Conservation (phyloP, 1,284 basidiomycete species). For the Retiboletus flavoniger region DNA sequence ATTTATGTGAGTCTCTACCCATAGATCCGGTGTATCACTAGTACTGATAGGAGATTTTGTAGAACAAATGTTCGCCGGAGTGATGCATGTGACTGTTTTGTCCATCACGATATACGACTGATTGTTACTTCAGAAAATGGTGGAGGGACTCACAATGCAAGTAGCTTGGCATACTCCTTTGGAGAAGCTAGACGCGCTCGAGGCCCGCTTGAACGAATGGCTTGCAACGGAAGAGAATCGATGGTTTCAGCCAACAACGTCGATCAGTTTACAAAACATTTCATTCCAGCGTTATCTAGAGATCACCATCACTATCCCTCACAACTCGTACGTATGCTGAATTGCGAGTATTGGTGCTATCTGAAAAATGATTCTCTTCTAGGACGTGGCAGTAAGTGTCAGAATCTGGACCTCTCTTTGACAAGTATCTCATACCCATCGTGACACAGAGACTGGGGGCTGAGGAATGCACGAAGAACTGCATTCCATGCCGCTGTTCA, state of each 20-base stretch:
- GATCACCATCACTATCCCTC: slow-evolving; percentile 64
- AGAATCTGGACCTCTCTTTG: neutral
- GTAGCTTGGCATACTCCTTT: slow-evolving; percentile 72
- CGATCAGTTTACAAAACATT: slow-evolving; percentile 59
- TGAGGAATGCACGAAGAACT: slow-evolving; percentile 58
- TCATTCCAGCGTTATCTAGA: slow-evolving; percentile 62
- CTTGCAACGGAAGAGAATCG: slow-evolving; percentile 71
- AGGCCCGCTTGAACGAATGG: slow-evolving; percentile 67
- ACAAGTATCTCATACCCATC: slow-evolving; percentile 5
- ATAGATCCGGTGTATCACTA: neutral
- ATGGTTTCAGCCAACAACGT: slow-evolving; percentile 69
- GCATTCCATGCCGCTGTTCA: slow-evolving; percentile 76
- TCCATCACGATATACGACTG: neutral
- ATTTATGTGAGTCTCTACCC: slow-evolving; percentile 55
- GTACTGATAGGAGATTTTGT: slow-evolving; percentile 3
- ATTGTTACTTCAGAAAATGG: slow-evolving; percentile 52
- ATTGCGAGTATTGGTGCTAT: slow-evolving; percentile 1
- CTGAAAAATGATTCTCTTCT: slow-evolving; percentile 14
- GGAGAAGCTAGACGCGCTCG: slow-evolving; percentile 65
- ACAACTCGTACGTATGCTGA: slow-evolving; percentile 55
- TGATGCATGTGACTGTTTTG: slow-evolving; percentile 42
- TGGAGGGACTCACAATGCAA: slow-evolving; percentile 64
- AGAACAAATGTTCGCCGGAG: slow-evolving; percentile 72
- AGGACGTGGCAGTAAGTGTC: slow-evolving; percentile 47
- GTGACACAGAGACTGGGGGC: slow-evolving; percentile 55